phyloP scores from a whole-genome alignment of 2,329 filamentous ascomycete species.

The Dryadomyces quercus-mongolicae region DNA sequence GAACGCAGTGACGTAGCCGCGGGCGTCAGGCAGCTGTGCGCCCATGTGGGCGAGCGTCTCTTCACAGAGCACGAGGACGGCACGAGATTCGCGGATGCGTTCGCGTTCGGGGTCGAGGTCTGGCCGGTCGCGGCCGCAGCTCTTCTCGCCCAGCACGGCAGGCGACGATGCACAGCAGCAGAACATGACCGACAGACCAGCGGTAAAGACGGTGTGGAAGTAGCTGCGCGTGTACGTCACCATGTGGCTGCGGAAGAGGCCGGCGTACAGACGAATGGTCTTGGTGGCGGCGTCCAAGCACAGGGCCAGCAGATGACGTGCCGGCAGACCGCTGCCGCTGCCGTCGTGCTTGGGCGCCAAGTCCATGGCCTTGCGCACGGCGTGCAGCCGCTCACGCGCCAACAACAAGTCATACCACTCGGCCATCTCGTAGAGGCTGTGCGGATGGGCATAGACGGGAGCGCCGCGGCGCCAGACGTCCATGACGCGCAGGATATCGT shows the following conservation, averaged over 20 bases:
- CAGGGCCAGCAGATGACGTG: slow-evolving; percentile 18
- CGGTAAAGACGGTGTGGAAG: slow-evolving; percentile 30
- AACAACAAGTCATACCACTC: slow-evolving; percentile 32
- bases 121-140: not conserved
- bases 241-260: slow-evolving; percentile 20
- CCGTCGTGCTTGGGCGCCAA: slow-evolving; percentile 20
- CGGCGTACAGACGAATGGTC: slow-evolving; percentile 26
- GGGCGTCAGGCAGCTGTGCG: slow-evolving; percentile 2
- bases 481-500: slow-evolving; percentile 1
- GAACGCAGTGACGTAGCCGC: slow-evolving; percentile 1
- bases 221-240: slow-evolving; percentile 34
- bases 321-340: slow-evolving; percentile 15
- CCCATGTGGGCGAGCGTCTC: slow-evolving; percentile 2
- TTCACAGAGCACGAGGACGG: not conserved
- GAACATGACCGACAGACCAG: slow-evolving; percentile 2
- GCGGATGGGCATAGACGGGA: slow-evolving; percentile 14
- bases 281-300: slow-evolving; percentile 23
- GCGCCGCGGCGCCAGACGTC: slow-evolving; percentile 4
- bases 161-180: slow-evolving; percentile 2
- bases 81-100: not conserved
- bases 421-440: slow-evolving; percentile 27
- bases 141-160: not conserved
- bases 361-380: slow-evolving; percentile 28
- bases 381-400: slow-evolving; percentile 25
- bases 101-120: not conserved